These are phyloP conservation scores for Adansonia digitata DNA, from an alignment of 345 rosid genomes.

Conservation along the genomic window DNA sequence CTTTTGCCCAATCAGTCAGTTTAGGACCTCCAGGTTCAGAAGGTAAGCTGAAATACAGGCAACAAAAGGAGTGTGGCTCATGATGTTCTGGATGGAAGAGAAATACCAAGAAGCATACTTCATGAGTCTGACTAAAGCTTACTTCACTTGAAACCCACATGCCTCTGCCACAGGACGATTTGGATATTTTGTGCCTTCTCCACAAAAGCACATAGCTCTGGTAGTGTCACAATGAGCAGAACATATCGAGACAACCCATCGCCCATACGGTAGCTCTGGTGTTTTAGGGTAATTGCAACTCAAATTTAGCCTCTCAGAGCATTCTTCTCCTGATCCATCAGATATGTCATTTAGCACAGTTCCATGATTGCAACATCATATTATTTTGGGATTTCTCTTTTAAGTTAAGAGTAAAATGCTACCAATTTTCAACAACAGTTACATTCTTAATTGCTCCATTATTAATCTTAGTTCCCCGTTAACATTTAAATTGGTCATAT, in stretches of 20 bases:
- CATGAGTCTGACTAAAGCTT: slow-evolving; percentile 27
- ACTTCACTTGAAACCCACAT: slow-evolving; percentile 80
- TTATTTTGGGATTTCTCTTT: not conserved
- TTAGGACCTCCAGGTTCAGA: slow-evolving; percentile 57
- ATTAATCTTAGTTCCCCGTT: not conserved
- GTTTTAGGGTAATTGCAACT: slow-evolving; percentile 69
- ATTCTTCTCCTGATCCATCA: slow-evolving; percentile 63
- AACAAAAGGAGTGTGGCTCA: slow-evolving; percentile 6
- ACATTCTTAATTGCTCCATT: not conserved
- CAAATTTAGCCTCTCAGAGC: slow-evolving; percentile 55
- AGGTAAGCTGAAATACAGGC: slow-evolving; percentile 47
- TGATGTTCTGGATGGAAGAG: not conserved
- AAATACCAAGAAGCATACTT: slow-evolving; percentile 2
- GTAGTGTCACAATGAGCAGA: slow-evolving; percentile 79
- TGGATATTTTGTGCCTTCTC: slow-evolving; percentile 95
- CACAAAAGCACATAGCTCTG: slow-evolving; percentile 96
- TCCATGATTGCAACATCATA: not conserved
- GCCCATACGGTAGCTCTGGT: slow-evolving; percentile 73
- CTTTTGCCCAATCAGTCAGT: slow-evolving; percentile 67
- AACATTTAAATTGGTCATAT: not conserved
- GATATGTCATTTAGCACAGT: slow-evolving; percentile 8
- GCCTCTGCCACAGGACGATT: slow-evolving; percentile 86
- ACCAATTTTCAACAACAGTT: not conserved
- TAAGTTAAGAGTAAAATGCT: not conserved
- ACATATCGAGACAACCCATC: slow-evolving; percentile 92